Percentiles rank a stretch among this genome's conserved stretches.
Evolutionary conservation across 345 rosid species (phyloP).

Genomic region (Tarenaya hassleriana): DNA sequence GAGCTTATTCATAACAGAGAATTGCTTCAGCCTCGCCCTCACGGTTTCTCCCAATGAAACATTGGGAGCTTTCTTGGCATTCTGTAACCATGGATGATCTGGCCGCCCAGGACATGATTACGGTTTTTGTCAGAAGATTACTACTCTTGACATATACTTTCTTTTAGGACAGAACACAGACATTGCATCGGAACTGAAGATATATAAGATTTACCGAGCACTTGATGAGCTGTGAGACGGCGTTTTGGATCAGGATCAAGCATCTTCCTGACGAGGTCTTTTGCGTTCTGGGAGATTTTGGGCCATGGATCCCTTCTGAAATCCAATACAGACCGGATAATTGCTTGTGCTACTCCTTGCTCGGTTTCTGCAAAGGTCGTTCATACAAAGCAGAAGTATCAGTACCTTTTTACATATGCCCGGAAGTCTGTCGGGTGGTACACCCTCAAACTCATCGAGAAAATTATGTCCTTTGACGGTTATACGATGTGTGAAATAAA

Average conservation of each 20-base stretch:
- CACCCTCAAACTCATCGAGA: background rate
- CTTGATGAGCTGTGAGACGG: slow-evolving; percentile 94
- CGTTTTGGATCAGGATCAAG: slow-evolving; percentile 80
- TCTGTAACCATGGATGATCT: slow-evolving; percentile 97
- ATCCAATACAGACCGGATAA: slow-evolving; percentile 65
- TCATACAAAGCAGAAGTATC: slow-evolving; percentile 6
- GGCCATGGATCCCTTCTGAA: slow-evolving; percentile 99
- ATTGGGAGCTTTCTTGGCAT: slow-evolving; percentile 91
- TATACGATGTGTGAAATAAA: slow-evolving; percentile 4
- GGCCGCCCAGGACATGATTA: slow-evolving; percentile 12
- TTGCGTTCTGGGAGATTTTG: slow-evolving; percentile 79
- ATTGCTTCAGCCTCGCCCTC: slow-evolving; percentile 87
- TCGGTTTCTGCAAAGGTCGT: slow-evolving; percentile 77
- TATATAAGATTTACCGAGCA: slow-evolving; percentile 51
- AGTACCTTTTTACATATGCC: background rate
- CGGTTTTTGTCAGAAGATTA: background rate
- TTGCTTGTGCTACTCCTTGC: slow-evolving; percentile 96
- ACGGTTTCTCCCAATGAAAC: slow-evolving; percentile 94
- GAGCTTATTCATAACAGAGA: slow-evolving; percentile 95
- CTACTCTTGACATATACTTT: background rate
- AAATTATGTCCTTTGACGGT: slow-evolving; percentile 1
- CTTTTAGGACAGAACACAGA: slow-evolving; percentile 6
- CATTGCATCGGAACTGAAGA: background rate
- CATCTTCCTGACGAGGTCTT: slow-evolving; percentile 90
- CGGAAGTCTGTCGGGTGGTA: no score